These are phyloP conservation scores for Verticillium isaacii DNA, from an alignment of 2,329 filamentous ascomycete genomes.

Conservation along the genomic window DNA sequence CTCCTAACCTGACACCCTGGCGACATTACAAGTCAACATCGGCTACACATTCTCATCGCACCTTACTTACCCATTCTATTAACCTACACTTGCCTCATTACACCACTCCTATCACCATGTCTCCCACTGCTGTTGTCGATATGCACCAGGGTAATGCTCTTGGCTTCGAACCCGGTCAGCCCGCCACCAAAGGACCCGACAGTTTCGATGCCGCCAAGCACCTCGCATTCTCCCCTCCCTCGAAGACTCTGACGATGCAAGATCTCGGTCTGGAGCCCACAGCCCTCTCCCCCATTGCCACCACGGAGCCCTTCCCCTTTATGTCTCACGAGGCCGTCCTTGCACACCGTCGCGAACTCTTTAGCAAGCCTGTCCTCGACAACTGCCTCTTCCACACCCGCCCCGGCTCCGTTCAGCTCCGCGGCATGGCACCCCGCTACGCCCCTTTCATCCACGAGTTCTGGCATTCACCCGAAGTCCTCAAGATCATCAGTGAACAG, in stretches of 20 bases:
- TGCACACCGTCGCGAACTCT: conserved; percentile 16
- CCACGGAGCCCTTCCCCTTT: conserved; percentile 25
- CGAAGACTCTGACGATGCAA: conserved; percentile 15
- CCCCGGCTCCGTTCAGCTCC: conserved; percentile 20
- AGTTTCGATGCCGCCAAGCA: conserved; percentile 9
- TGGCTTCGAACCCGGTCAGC: too few relatives aligned
- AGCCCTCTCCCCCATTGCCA: conserved; percentile 17
- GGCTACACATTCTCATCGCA: too few relatives aligned
- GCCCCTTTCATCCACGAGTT: conserved; percentile 25
- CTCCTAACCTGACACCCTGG: too few relatives aligned
- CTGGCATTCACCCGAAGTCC: conserved; percentile 52
- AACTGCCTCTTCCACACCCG: conserved; percentile 23
- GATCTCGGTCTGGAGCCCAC: conserved; percentile 15
- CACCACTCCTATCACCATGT: too few relatives aligned
- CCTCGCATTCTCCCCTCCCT: conserved; percentile 11
- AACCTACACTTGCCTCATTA: too few relatives aligned
- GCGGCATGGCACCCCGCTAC: conserved; percentile 22
- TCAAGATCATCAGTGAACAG: conserved; percentile 48
- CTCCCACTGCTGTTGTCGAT: too few relatives aligned
- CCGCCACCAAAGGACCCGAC: too few relatives aligned
- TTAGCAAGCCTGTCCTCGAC: conserved; percentile 19
- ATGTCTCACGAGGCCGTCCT: conserved; percentile 17
- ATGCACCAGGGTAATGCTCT: too few relatives aligned
- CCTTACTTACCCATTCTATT: too few relatives aligned
- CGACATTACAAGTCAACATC: too few relatives aligned